Conservation (phyloP, 2,329 filamentous ascomycete species). For the Tolypocladium nubicola region DNA sequence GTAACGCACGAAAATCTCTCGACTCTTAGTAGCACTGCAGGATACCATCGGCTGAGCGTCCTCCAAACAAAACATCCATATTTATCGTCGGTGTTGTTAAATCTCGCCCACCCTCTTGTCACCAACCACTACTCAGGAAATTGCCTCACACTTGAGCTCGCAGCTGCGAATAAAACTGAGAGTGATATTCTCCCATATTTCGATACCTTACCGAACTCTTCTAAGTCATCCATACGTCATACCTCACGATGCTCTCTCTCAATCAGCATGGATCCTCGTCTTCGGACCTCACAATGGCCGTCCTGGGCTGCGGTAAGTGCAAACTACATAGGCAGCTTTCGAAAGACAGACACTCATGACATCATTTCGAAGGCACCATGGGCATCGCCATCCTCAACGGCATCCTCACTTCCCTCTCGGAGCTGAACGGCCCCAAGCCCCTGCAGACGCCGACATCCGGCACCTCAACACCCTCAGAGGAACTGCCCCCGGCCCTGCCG, state of each 20-base stretch:
- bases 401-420: slow-evolving; percentile 60
- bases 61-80: not conserved
- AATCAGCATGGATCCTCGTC: slow-evolving; percentile 23
- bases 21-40: not conserved
- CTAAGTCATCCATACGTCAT: slow-evolving; percentile 1
- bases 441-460: slow-evolving; percentile 31
- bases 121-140: not conserved
- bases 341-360: not conserved
- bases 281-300: slow-evolving; percentile 57
- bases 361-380: slow-evolving; percentile 54
- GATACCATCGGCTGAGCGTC: not conserved
- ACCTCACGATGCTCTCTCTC: slow-evolving; percentile 17
- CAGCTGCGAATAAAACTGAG: not conserved
- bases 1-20: slow-evolving; percentile 1
- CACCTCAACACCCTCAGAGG: slow-evolving; percentile 32
- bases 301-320: slow-evolving; percentile 68
- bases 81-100: not conserved
- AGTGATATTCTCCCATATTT: not conserved
- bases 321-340: slow-evolving; percentile 1
- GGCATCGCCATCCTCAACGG: slow-evolving; percentile 76
- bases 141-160: not conserved
- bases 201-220: not conserved
- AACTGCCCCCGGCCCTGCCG: slow-evolving; percentile 49
- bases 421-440: slow-evolving; percentile 34
- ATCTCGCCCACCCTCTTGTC: not conserved